Base-by-base conservation (phyloP, 306 rosid species). In the Trifolium subterraneum region DNA sequence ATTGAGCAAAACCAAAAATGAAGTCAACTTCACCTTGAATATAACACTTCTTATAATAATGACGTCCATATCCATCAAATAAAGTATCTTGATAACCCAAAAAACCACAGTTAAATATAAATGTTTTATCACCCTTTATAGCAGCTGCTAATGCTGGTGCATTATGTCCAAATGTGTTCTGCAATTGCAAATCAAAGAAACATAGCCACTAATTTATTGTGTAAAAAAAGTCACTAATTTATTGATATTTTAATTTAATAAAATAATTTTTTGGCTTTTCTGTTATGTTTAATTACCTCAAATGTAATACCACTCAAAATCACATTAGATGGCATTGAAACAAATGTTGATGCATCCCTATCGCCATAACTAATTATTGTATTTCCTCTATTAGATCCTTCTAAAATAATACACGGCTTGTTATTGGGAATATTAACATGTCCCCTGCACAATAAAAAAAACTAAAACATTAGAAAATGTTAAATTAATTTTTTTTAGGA, bases 11-110 rank as follows among this genome's bases (percentile, higher is more conserved):
- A 45, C 72, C 72, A 48, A 10, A 45, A 44, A 68, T 47, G 18
- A 68, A 68, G 33, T 68, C 72, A 1, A 23, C 14, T 47, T 44
- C 72, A 68, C 72, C 59, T 25, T 48, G 42, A 68, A 68, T 68
- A 15, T 68, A 68, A 18, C 72, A 68, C 45, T 68, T 33, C 20
- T 68, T 68, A 45, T 3, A 68, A 6, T 68, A 68, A 47, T 68
- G 59, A 10, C 20, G 22, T 1, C 59, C 72, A 0, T 1, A 1
- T 5, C 42, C 59, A 27, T 47, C 59, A 4, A 68, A 8, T 4
- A 68, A 16, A 68, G 72, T 68, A 8, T 68, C 72, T 68, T 68
- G 72, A 68, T 68, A 68, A 25, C 72, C 25, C 0, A 68, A 1
- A 2, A 68, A 68, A 68, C 58, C 4, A 45, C 72, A 45, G 0